Evolutionary conservation across 805 yeast genomes (phyloP), one percentile per base, ranked within the genome.

Genomic region (Wickerhamomyces silvicola): DNA sequence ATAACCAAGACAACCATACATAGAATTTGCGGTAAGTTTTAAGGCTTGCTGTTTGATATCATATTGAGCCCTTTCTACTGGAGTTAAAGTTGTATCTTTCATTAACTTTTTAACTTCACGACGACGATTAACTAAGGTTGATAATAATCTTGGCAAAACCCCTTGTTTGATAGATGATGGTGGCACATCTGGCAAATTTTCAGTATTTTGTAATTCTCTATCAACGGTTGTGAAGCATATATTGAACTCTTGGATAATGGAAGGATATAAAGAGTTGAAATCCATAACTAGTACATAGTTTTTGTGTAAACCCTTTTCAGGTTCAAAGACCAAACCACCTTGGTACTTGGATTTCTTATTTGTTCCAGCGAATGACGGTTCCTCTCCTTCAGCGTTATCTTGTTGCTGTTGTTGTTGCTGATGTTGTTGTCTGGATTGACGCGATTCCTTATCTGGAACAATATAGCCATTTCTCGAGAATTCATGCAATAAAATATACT

Each of bases 1-100:
- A 56, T 79, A 88, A 45, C 98, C 98, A 48, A 92, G 70, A 72
- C 97, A 92, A 53, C 98, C 98, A 62, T 92, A 92, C 97, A 92
- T 90, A n/a, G 98, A 92, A 60, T 92, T 92, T 18, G 98, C 98
- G 3, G 98, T 94, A 54, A 92, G 68, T 56, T 92, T 92, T 54
- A 92, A 72, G 0, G 98, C 97, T 56, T 82, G 94, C 59, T 92
- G 98, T 52, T 88, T 85, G 52, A 88, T 87, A 56, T 92, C 97
- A 66, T 81, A 86, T 52, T 90, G 96, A 0, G 84, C 81, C 35
- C 60, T 74, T 52, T 84, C 87, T 33, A 66, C 60, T 0, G 76
- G 65, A 0, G 78, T 67, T 15, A 78, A 74, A 27, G 71, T 68
- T 21, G 88, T 80, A 43, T 77, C 79, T 47, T 86, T 87, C 70